These are phyloP conservation scores for Pseudogymnoascus sp. DNA, from an alignment of 2,329 filamentous ascomycete genomes.

Conservation along the genomic window DNA sequence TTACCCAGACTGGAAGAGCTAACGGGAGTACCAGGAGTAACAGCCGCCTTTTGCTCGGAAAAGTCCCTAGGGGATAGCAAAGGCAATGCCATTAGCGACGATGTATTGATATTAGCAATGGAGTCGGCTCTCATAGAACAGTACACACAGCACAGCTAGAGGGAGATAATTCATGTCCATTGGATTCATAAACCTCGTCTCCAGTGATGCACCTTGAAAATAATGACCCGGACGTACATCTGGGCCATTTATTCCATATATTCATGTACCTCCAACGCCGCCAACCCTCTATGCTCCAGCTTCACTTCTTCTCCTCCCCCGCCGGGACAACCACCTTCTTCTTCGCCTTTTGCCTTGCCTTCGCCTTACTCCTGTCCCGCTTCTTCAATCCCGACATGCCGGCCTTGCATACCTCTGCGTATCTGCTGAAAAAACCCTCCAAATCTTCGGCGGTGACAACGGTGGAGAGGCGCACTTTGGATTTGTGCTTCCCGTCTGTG, in stretches of 20 bases:
- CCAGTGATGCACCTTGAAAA: neutral
- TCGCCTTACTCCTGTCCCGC: constrained; percentile 79
- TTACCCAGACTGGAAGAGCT: neutral
- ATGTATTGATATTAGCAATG: neutral
- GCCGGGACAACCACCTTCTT: constrained; percentile 27
- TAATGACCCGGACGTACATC: neutral
- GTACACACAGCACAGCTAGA: neutral
- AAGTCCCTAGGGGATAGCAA: no score
- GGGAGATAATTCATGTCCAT: neutral
- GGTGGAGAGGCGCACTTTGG: constrained; percentile 71
- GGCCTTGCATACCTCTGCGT: constrained; percentile 83
- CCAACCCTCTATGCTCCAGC: neutral
- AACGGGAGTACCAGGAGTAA: neutral
- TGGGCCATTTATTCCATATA: neutral
- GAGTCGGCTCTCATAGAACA: neutral
- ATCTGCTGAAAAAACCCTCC: constrained; percentile 72
- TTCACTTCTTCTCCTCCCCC: constrained; percentile 19
- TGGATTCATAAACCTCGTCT: neutral
- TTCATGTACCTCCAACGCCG: constrained; percentile 2
- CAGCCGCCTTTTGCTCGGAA: neutral
- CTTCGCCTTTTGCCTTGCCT: constrained; percentile 66
- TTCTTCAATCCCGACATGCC: constrained; percentile 90
- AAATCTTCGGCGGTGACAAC: constrained; percentile 68
- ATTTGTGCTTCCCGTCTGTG: constrained; percentile 63
- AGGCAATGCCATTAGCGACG: neutral